Base-by-base conservation (phyloP, 2,329 filamentous ascomycete genomes). In the Taxawa tesnikishii region DNA sequence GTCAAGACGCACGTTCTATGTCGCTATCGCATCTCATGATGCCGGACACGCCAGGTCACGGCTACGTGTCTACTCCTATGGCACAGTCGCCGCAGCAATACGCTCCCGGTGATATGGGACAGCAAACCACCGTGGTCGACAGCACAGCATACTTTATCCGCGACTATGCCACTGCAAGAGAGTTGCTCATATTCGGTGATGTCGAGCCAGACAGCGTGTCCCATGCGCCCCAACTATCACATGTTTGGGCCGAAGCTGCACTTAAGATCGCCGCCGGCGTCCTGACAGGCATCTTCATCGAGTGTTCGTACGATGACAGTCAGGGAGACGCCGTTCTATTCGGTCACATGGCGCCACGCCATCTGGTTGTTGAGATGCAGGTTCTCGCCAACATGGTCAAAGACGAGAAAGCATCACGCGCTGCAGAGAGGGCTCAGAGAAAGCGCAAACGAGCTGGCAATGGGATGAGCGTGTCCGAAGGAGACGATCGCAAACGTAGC, bases 61-160 rank as follows among this genome's bases (percentile, higher is more conserved):
- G 26, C 9, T n/a, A n/a, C n/a, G n/a, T n/a, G n/a, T n/a, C n/a
- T n/a, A n/a, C 21, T 8, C 21, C 21, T 8, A 24, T 8, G 21
- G 9, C 11, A 8, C 26, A 23, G 19, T 8, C 19, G 8, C 19
- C 19, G 19, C 8, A n/a, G 8, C 8, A 23, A 8, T 23, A 23
- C 19, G 8, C n/a, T 23, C 8, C 8, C 19, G n/a, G n/a, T n/a
- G 19, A 8, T 23, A 8, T n/a, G 19, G 8, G 8, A n/a, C 19
- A 23, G 19, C n/a, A n/a, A n/a, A n/a, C 8, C n/a, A 85, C 79
- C 44, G 80, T 85, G 1, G 79, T 83, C 38, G 84, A 94, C 52
- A 93, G 83, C 41, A 90, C 85, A 12, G 88, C 84, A 1, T 96
- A 87, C 56, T 96, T 98, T 55, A 81, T 98, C 42, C 80, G 83